Base-by-base conservation (phyloP, 2,329 filamentous ascomycete genomes). In the Pseudopyricularia cyperi region DNA sequence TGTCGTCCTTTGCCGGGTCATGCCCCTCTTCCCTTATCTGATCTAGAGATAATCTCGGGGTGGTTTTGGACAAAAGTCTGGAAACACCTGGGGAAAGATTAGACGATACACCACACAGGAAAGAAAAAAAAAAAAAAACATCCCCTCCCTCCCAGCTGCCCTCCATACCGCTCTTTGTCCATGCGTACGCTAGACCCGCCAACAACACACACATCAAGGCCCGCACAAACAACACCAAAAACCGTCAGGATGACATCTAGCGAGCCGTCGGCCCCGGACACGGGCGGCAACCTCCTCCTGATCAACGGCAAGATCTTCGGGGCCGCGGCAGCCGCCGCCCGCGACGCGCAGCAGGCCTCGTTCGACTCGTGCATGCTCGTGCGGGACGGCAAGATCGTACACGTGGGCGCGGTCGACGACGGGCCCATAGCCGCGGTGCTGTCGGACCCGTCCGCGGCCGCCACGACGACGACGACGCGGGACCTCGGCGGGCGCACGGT, bases 281-380 rank as follows among this genome's bases (percentile, higher is more conserved):
- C 8, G 8, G 22, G 17, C 17, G 37, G 48, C 12, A 24, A 22
- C 22, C 7, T 46, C 17, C 22, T 51, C 9, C 39, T 72, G 62
- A 22, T 68, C 63, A 56, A 72, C 71, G 53, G 71, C 70, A 66
- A 72, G 76, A 30, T 79, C 73, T 57, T 68, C 61, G 12, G 24
- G 19, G 39, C 17, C 22, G 22, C 39, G 2, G 39, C 39, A 15
- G 22, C 39, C 22, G 19, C 2, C 8, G 39, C 4, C 17, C n/a
- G 22, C 39, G 14, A 4, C 39, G 19, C n/a, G 9, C 67, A 62
- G 42, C 54, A 56, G 6, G 62, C 61, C 7, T 55, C 56, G 15
- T 72, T 72, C 55, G 64, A 64, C 47, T 62, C 63, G 14, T 63
- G 63, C 57, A 59, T 71, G 59, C 58, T 72, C 5, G 60, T 68